Evolutionary conservation across 495 filamentous ascomycete genomes (phyloP).

Genomic region (Parathielavia hyrcaniae): DNA sequence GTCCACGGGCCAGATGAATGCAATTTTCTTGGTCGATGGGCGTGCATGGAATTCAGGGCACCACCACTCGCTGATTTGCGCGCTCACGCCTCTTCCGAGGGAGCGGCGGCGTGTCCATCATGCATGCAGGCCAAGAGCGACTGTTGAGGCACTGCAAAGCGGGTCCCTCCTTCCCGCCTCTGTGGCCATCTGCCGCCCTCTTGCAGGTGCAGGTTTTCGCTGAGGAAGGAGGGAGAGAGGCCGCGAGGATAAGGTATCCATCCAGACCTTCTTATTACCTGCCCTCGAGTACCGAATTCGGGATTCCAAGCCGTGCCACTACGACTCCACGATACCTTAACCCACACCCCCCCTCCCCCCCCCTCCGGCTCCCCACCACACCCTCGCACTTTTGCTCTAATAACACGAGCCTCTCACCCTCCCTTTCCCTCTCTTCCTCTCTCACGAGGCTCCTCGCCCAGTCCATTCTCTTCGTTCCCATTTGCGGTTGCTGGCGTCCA

Average conservation of each 20-base stretch:
- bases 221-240: neutral
- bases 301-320: conserved; percentile 28
- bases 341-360: no score
- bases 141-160: conserved; percentile 14
- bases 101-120: neutral
- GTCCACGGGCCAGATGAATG: neutral
- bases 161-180: conserved; percentile 1
- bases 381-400: conserved; percentile 21
- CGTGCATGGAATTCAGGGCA: neutral
- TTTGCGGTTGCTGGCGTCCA: conserved; percentile 48
- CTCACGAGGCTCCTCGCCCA: conserved; percentile 42
- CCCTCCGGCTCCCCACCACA: conserved; percentile 25
- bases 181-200: neutral
- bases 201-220: no score
- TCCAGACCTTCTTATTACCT: no score
- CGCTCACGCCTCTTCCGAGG: conserved; percentile 3
- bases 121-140: conserved; percentile 9
- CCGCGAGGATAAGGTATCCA: neutral
- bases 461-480: conserved; percentile 46
- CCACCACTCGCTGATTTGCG: neutral
- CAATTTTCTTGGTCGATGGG: neutral
- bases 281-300: conserved; percentile 16
- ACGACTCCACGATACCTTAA: conserved; percentile 25
- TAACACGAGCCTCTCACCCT: conserved; percentile 45
- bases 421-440: conserved; percentile 32